Evolutionary conservation across 192 early-diverging fungal genomes (phyloP).

Genomic region (Paraglomus occultum): DNA sequence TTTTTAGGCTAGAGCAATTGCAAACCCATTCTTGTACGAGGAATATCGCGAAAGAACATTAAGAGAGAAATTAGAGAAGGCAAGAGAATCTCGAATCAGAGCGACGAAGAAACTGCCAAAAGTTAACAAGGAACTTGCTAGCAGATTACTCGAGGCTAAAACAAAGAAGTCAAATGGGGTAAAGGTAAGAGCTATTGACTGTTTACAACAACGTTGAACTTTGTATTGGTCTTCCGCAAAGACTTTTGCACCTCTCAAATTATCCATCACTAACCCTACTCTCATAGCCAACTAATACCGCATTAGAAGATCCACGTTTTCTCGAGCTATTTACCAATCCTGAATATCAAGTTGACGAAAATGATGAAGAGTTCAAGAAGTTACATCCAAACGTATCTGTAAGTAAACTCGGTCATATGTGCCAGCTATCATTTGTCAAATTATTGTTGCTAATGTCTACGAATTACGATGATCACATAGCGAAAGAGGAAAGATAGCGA

Average conservation of each 20-base stretch:
- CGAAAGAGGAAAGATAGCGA: conserved; percentile 26
- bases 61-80: conserved; percentile 80
- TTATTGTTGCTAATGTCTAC: not conserved
- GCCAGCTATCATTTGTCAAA: not conserved
- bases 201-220: conserved; percentile 44
- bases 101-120: conserved; percentile 85
- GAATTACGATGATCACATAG: conserved; percentile 14
- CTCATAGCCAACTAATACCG: conserved; percentile 40
- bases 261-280: conserved; percentile 28
- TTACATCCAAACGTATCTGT: conserved; percentile 48
- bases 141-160: conserved; percentile 57
- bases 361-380: conserved; percentile 76
- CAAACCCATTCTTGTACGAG: conserved; percentile 95
- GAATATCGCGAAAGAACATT: conserved; percentile 81
- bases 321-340: conserved; percentile 82
- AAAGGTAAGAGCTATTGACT: conserved; percentile 32
- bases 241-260: conserved; percentile 30
- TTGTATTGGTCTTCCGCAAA: conserved; percentile 43
- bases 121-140: conserved; percentile 88
- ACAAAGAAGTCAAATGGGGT: conserved; percentile 40
- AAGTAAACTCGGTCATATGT: conserved; percentile 15
- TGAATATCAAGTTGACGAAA: conserved; percentile 89
- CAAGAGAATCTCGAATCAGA: conserved; percentile 83
- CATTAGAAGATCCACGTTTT: conserved; percentile 87
- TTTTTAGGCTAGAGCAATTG: conserved; percentile 79